Evolutionary conservation across 2,329 filamentous ascomycete species (phyloP), one percentile per base, ranked within the genome.

Genomic region (Aquanectria penicillioides): DNA sequence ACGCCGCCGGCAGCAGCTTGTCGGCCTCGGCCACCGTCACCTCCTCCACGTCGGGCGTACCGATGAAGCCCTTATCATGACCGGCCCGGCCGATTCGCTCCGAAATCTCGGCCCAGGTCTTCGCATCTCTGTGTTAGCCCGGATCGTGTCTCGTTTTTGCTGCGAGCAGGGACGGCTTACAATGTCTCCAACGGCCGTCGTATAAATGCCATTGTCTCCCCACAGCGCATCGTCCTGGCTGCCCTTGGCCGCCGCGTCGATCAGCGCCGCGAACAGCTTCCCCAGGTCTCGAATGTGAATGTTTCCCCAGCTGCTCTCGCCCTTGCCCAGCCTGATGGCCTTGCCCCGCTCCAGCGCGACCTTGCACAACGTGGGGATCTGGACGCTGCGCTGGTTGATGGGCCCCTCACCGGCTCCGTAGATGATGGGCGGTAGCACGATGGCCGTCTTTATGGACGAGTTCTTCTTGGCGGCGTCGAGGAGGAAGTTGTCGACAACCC

Each of bases 21-120:
- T 81, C 75, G 2, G 80, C 79, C 7, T 84, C 81, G 0, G 77
- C 74, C 0, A 74, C 61, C n/a, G 73, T 65, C 6, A 73, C 46
- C 67, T 70, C 65, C 17, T 76, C 66, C 6, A 75, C 65, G 5
- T 68, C 58, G 3, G 60, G 51, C 1, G 58, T 66, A 3, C 63
- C 22, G 8, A 73, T 69, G 1, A 68, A 48, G 0, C 70, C 72
- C 28, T 72, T 63, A 1, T 67, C 50, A 2, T 59, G 60, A n/a
- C 73, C 74, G 5, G 67, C 66, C 2, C 57, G 38, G 1, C 66
- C 69, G 8, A 75, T 66, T 17, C 60, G 62, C 25, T 73, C 57
- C 0, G 73, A 73, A 13, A 75, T 73, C 2, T 74, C 70, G 7
- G 62, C 69, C 63, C 73, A 75, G 2, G 69, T 53, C 73, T 69